phyloP scores from a whole-genome alignment of 106 monocot species.

The Apostasia shenzhenica region DNA sequence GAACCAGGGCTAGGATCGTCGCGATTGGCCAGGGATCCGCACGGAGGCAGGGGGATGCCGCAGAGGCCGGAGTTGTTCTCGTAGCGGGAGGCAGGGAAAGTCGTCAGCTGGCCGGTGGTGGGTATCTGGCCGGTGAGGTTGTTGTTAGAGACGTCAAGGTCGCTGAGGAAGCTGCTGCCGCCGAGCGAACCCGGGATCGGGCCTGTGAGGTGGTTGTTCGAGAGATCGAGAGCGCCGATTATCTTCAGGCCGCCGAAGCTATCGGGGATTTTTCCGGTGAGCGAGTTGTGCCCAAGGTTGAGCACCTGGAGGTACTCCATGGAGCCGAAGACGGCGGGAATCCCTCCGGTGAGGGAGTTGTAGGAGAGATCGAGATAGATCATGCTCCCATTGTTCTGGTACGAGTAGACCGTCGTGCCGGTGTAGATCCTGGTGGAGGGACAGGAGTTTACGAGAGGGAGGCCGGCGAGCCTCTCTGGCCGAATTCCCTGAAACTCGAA shows the following conservation, averaged over 20 bases:
- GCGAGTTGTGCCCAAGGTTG: neutral
- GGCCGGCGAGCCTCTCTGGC: conserved; percentile 30
- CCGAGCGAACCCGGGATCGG: conserved; percentile 1
- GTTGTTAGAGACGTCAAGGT: conserved; percentile 10
- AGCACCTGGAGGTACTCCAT: neutral
- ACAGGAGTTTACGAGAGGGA: conserved; percentile 21
- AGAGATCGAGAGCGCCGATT: neutral
- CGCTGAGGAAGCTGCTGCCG: neutral
- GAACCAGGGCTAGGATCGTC: too few relatives aligned
- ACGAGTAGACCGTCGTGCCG: conserved; percentile 22
- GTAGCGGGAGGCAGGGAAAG: conserved; percentile 1
- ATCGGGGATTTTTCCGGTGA: conserved; percentile 8
- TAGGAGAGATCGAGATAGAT: conserved; percentile 60
- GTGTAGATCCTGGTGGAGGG: conserved; percentile 34
- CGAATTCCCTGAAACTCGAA: conserved; percentile 40
- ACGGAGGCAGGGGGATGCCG: neutral
- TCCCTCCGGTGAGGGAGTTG: conserved; percentile 43
- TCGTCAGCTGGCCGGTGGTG: conserved; percentile 1
- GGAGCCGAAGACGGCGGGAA: neutral
- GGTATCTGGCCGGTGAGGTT: conserved; percentile 10
- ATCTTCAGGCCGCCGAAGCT: neutral
- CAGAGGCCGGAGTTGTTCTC: conserved; percentile 1
- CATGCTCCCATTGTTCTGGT: conserved; percentile 29
- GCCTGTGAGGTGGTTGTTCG: conserved; percentile 3
- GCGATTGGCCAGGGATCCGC: neutral